Conservation (phyloP, 148 eudicot genomes). For the Salicornia ramosissima region DNA sequence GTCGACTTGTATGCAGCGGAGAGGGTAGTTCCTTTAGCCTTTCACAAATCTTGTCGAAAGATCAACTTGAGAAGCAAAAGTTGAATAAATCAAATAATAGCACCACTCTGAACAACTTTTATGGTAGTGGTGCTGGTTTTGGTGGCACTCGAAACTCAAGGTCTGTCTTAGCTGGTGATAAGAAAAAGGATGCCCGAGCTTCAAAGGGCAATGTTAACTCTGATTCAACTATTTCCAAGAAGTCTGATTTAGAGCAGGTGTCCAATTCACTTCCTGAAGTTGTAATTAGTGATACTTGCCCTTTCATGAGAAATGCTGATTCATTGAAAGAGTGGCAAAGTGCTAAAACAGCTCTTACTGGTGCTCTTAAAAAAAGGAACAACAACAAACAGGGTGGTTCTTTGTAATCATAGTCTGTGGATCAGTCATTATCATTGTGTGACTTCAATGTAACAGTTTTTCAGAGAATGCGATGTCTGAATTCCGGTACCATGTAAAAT, state of each 20-base stretch:
- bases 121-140: background rate
- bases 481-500: background rate
- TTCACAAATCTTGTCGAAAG: slow-evolving; percentile 55
- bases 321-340: slow-evolving; percentile 58
- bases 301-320: slow-evolving; percentile 59
- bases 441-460: background rate
- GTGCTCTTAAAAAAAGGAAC: slow-evolving; percentile 42
- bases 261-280: slow-evolving; percentile 15
- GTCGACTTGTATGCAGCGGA: slow-evolving; percentile 49
- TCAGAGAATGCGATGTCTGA: background rate
- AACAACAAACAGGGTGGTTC: slow-evolving; percentile 13
- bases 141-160: slow-evolving; percentile 18
- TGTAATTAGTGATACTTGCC: slow-evolving; percentile 39
- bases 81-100: slow-evolving; percentile 10
- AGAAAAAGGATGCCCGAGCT: slow-evolving; percentile 17
- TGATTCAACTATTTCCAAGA: slow-evolving; percentile 7
- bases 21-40: slow-evolving; percentile 63
- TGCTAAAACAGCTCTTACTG: slow-evolving; percentile 51
- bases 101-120: background rate
- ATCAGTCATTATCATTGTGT: background rate
- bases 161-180: slow-evolving; percentile 15
- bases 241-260: background rate
- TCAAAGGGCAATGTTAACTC: slow-evolving; percentile 11
- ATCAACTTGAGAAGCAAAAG: slow-evolving; percentile 35
- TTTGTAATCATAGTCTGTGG: background rate